Evolutionary conservation across 139 green algal species (phyloP), one percentile per base, ranked within the genome.

Genomic region (Coccomyxa sp.): DNA sequence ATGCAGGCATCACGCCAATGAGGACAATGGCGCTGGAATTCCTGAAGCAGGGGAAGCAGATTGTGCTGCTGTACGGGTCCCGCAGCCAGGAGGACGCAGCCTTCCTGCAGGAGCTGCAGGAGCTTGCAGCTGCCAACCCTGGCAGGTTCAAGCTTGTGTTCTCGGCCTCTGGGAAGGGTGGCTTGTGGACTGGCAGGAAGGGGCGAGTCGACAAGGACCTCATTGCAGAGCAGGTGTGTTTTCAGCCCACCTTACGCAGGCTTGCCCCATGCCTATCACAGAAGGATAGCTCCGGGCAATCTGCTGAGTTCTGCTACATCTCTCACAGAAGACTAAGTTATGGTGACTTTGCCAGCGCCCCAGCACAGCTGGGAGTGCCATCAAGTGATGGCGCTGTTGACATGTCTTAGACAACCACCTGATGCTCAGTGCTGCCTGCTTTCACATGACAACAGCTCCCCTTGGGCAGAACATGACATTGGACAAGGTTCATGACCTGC

Each of bases 1-100:
- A 34, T 41, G 39, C 72, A 77, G 82, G 82, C 54, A 78, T 86
- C 77, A 86, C 82, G 0, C 82, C 82, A 0, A 44, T 86, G 50
- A 40, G 82, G 16, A 34, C 58, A 40, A 78, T 86, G 33, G 44
- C 82, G 22, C 31, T 75, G 27, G 77, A 80, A 12, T 39, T 82
- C 39, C 12, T 68, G 31, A 40, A 64, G 36, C 40, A 44, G 38
- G 8, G 78, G 27, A 6, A 10, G 7, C 33, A 33, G 33, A 39
- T 68, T 7, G 29, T 70, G 22, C 37, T 82, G 41, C 34, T 82
- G 44, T 82, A 77, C 68, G 37, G n/a, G 6, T 27, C 50, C 8
- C 44, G 78, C 44, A 38, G 35, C 16, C 9, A 12, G 22, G 22
- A 24, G 14, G 78, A 82, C 24, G 78, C 69, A 1, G 78, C 78